Conservation (phyloP, 2,329 filamentous ascomycete genomes). For the Ceratocystis alfenasii region DNA sequence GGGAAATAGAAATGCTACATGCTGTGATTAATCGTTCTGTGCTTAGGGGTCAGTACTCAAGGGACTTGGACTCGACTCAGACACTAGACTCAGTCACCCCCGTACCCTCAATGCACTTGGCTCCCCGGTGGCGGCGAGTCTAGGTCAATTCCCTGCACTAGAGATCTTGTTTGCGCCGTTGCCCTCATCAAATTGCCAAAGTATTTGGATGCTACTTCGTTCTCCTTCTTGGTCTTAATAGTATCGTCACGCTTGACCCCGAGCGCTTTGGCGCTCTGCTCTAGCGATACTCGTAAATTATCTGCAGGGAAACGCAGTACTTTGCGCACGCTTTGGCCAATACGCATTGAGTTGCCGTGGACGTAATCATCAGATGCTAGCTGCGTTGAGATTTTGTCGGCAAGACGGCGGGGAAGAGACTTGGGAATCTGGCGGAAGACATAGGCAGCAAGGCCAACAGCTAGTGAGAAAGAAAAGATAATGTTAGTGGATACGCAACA, state of each 20-base stretch:
- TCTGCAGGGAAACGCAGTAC: constrained; percentile 80
- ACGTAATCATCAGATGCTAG: constrained; percentile 81
- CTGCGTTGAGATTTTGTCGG: constrained; percentile 69
- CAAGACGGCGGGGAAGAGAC: constrained; percentile 75
- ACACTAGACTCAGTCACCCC: background rate
- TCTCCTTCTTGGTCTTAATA: constrained; percentile 67
- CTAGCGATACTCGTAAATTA: constrained; percentile 70
- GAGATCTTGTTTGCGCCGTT: constrained; percentile 40
- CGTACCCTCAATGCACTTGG: background rate
- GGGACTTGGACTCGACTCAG: background rate
- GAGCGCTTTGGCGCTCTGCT: constrained; percentile 76
- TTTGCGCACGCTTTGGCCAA: constrained; percentile 74
- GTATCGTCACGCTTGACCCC: constrained; percentile 69
- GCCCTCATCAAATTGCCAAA: constrained; percentile 73
- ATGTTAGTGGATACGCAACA: constrained; percentile 20
- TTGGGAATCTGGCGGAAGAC: constrained; percentile 76
- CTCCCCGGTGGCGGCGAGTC: constrained; percentile 38
- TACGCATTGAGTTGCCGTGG: constrained; percentile 73
- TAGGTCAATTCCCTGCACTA: constrained; percentile 43
- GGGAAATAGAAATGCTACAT: background rate
- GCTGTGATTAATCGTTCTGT: background rate
- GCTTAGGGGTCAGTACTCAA: background rate
- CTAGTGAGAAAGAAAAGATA: constrained; percentile 38
- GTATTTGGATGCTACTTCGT: constrained; percentile 77
- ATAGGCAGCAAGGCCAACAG: constrained; percentile 63